These are phyloP conservation scores for Thyridium curvatum DNA, from an alignment of 2,329 filamentous ascomycete genomes.

Conservation along the genomic window DNA sequence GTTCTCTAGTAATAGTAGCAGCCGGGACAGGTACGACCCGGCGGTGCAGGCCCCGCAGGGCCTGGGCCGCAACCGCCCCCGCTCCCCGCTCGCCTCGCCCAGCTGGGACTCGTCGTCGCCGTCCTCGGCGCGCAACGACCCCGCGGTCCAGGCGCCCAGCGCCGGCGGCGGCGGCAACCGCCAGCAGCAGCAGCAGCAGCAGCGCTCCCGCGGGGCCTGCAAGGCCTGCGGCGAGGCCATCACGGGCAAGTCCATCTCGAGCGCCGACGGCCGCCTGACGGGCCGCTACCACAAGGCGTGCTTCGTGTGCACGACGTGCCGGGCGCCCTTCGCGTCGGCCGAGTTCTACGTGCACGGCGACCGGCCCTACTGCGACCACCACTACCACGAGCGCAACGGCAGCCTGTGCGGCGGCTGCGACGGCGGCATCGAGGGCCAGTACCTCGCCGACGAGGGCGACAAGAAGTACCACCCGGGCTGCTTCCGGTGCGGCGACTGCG, in stretches of 20 bases:
- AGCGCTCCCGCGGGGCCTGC: constrained; percentile 63
- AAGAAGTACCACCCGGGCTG: constrained; percentile 84
- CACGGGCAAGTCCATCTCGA: constrained; percentile 86
- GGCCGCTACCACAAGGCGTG: constrained; percentile 94
- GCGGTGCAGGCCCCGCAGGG: constrained; percentile 7
- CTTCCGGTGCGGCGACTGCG: constrained; percentile 78
- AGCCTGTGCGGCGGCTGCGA: constrained; percentile 78
- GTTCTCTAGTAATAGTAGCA: constrained; percentile 8
- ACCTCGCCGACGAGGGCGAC: constrained; percentile 72
- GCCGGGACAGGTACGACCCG: constrained; percentile 21
- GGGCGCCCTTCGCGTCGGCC: constrained; percentile 72
- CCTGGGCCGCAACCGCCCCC: constrained; percentile 10
- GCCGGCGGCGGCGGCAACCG: constrained; percentile 1
- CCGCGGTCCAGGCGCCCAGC: constrained; percentile 12
- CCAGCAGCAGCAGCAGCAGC: background rate
- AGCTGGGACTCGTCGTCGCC: constrained; percentile 5
- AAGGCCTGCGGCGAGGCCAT: constrained; percentile 76
- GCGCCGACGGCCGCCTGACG: constrained; percentile 83
- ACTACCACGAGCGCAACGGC: constrained; percentile 88
- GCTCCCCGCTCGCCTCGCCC: constrained; percentile 12
- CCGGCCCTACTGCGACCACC: constrained; percentile 80
- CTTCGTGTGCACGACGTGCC: constrained; percentile 85
- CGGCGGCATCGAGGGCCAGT: constrained; percentile 86
- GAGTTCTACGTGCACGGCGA: constrained; percentile 92
- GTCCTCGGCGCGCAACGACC: constrained; percentile 20